These are phyloP conservation scores for Aspergillus pseudonomiae DNA, from an alignment of 2,329 filamentous ascomycete species.

Conservation along the genomic window DNA sequence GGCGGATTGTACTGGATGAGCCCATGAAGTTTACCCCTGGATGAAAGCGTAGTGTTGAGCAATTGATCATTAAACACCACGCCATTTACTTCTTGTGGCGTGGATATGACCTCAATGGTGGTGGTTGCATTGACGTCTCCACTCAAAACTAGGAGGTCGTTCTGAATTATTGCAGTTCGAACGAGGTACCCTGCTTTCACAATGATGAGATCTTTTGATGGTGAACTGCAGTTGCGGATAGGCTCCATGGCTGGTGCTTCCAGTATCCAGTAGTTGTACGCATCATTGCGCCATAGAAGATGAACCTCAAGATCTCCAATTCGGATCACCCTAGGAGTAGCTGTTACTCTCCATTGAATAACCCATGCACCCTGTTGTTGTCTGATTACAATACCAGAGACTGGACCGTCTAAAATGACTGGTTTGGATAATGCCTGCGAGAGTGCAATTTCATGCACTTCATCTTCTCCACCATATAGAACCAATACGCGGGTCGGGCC, in stretches of 20 bases:
- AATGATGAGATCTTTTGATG: conserved; percentile 26
- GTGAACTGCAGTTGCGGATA: conserved; percentile 26
- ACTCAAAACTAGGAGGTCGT: conserved; percentile 5
- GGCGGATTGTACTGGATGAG: conserved; percentile 13
- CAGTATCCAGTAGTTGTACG: conserved; percentile 35
- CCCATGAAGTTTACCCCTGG: conserved; percentile 15
- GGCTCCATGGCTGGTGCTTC: conserved; percentile 25
- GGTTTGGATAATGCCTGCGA: conserved; percentile 11
- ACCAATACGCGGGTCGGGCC: conserved; percentile 22
- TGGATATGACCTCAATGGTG: conserved; percentile 20
- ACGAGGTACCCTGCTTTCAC: conserved; percentile 34
- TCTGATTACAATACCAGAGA: background rate
- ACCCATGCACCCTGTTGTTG: background rate
- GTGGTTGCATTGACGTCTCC: conserved; percentile 24
- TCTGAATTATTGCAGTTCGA: conserved; percentile 16
- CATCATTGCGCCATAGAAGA: conserved; percentile 34
- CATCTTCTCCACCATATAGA: conserved; percentile 31
- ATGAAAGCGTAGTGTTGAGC: background rate
- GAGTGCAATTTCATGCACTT: conserved; percentile 33
- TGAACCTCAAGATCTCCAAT: conserved; percentile 28
- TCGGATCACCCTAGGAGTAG: conserved; percentile 20
- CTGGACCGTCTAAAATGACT: background rate
- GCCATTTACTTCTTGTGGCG: conserved; percentile 1
- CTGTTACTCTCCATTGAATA: conserved; percentile 19
- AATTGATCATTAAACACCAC: background rate